Percentiles rank a stretch among this genome's conserved stretches.
Conservation (phyloP, 345 rosid species). For the Ceriops decandra region DNA sequence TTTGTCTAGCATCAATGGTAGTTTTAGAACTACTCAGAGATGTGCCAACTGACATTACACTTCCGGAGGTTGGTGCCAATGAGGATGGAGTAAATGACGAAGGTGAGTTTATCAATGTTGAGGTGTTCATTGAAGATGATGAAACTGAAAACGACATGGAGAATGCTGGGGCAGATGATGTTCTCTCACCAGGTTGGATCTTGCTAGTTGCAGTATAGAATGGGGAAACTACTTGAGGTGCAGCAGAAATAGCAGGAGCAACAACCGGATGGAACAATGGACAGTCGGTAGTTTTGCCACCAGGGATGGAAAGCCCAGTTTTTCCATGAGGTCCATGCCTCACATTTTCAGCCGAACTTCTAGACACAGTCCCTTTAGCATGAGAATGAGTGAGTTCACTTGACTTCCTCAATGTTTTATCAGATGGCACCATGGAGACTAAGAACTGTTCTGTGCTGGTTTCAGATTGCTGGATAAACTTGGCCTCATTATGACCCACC, state of each 20-base stretch:
- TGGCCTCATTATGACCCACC: constrained; percentile 36
- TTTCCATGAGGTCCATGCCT: constrained; percentile 26
- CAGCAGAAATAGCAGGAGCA: constrained; percentile 30
- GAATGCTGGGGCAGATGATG: constrained; percentile 23
- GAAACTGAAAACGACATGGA: constrained; percentile 35
- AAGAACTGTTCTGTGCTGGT: constrained; percentile 28
- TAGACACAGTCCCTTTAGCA: constrained; percentile 25
- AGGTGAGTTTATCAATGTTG: constrained; percentile 16
- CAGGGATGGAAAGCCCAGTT: constrained; percentile 23
- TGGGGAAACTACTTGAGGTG: constrained; percentile 28
- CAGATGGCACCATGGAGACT: constrained; percentile 20
- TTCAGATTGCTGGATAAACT: constrained; percentile 35
- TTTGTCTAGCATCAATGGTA: constrained; percentile 25
- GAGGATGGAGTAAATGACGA: constrained; percentile 5
- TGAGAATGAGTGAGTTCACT: constrained; percentile 32
- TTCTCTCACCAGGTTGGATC: constrained; percentile 41
- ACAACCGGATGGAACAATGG: constrained; percentile 30
- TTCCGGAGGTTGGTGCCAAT: constrained; percentile 2
- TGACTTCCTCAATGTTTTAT: constrained; percentile 32
- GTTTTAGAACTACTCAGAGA: constrained; percentile 26
- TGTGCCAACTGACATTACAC: constrained; percentile 29
- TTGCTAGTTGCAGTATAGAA: constrained; percentile 29
- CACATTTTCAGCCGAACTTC: constrained; percentile 27
- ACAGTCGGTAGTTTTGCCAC: constrained; percentile 29
- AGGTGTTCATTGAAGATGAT: constrained; percentile 31